A percentile compares a stretch with the other conserved stretches of the same genome.
These are phyloP conservation scores for Alternaria consortialis DNA, from an alignment of 2,329 filamentous ascomycete species.

Conservation along the genomic window DNA sequence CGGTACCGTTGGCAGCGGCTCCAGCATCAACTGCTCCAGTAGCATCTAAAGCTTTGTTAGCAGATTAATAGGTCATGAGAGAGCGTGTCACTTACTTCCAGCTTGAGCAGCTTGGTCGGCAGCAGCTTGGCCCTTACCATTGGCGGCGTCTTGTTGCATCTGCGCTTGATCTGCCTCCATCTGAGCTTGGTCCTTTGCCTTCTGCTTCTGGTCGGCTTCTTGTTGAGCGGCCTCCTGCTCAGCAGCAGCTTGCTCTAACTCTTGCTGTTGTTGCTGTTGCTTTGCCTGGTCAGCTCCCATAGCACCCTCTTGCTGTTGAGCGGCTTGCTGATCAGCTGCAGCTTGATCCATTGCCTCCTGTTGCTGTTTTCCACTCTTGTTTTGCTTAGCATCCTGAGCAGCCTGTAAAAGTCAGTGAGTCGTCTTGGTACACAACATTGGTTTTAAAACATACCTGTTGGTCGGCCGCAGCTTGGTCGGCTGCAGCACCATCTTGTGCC, in stretches of 20 bases:
- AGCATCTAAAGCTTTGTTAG: conserved; percentile 15
- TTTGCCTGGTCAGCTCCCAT: not conserved
- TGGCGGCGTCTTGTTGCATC: conserved; percentile 14
- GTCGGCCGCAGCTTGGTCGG: conserved; percentile 8
- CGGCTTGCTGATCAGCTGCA: conserved; percentile 11
- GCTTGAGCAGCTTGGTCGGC: conserved; percentile 17
- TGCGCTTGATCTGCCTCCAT: conserved; percentile 8
- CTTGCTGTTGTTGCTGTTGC: conserved; percentile 6
- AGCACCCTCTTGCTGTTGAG: conserved; percentile 3
- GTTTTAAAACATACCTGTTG: not conserved
- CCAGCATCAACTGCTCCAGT: conserved; percentile 11
- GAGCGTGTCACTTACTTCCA: conserved; percentile 17
- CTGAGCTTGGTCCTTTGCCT: conserved; percentile 11
- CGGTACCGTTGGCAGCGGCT: conserved; percentile 5
- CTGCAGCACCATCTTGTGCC: not conserved
- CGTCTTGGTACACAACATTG: not conserved
- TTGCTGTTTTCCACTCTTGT: not conserved
- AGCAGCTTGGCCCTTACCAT: conserved; percentile 1
- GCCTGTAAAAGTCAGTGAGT: not conserved
- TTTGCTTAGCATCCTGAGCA: conserved; percentile 3
- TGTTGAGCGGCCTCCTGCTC: conserved; percentile 11
- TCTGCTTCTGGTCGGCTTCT: conserved; percentile 10
- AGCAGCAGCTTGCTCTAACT: conserved; percentile 14
- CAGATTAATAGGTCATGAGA: not conserved
- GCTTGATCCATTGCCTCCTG: conserved; percentile 4